Percentiles rank a stretch among this genome's conserved stretches.
phyloP scores from a whole-genome alignment of 2,329 filamentous ascomycete genomes.

The Aureobasidium sp. region DNA sequence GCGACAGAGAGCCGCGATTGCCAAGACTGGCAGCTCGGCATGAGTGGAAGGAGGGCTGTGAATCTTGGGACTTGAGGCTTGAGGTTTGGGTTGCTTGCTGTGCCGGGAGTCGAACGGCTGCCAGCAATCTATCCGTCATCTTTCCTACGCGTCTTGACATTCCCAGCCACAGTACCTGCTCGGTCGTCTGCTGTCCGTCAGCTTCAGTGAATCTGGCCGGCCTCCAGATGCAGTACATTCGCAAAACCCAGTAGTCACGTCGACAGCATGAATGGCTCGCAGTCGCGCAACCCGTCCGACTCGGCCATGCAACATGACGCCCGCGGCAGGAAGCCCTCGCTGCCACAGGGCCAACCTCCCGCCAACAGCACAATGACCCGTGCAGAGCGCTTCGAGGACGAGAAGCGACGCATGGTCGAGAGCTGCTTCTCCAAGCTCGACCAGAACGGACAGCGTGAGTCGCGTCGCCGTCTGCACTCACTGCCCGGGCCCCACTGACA shows the following conservation, averaged over 20 bases:
- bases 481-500: slow-evolving; percentile 9
- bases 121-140: slow-evolving; percentile 7
- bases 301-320: slow-evolving; percentile 9
- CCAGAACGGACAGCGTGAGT: slow-evolving; percentile 74
- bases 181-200: background rate
- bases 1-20: background rate
- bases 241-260: background rate
- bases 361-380: slow-evolving; percentile 31
- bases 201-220: background rate
- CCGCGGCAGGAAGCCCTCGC: slow-evolving; percentile 5
- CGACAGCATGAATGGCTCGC: slow-evolving; percentile 20
- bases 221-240: slow-evolving; percentile 6
- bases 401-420: slow-evolving; percentile 89
- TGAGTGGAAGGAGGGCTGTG: background rate
- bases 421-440: slow-evolving; percentile 92
- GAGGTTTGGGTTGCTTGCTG: background rate
- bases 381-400: slow-evolving; percentile 91
- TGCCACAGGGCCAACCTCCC: background rate
- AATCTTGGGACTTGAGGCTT: background rate
- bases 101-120: background rate
- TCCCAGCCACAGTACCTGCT: background rate
- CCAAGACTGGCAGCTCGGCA: slow-evolving; percentile 4
- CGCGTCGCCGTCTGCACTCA: slow-evolving; percentile 12
- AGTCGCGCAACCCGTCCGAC: slow-evolving; percentile 16
- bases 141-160: slow-evolving; percentile 2